Percentiles rank a stretch among this genome's conserved stretches.
These are phyloP conservation scores for Blastobotrys americana DNA, from an alignment of 805 yeast genomes.

Conservation along the genomic window DNA sequence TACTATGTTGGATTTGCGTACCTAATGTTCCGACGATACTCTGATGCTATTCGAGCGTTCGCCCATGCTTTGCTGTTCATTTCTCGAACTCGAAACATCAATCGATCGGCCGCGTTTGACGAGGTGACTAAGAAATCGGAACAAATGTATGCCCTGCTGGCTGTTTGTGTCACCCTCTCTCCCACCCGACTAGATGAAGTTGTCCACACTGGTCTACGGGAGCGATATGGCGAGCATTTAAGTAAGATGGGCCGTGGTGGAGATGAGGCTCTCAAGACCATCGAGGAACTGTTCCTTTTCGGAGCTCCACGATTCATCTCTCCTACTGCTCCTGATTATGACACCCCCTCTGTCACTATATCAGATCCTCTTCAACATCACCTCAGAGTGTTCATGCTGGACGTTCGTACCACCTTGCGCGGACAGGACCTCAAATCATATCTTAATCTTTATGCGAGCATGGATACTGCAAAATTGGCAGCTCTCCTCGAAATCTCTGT, in stretches of 20 bases:
- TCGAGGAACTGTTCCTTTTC: slow-evolving; percentile 41
- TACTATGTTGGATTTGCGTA: slow-evolving; percentile 47
- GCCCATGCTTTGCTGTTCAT: slow-evolving; percentile 42
- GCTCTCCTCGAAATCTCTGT: slow-evolving; percentile 31
- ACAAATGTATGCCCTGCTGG: slow-evolving; percentile 45
- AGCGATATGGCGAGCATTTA: slow-evolving; percentile 42
- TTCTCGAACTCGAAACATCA: slow-evolving; percentile 39
- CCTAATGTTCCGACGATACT: slow-evolving; percentile 43
- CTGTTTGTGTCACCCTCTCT: slow-evolving; percentile 39
- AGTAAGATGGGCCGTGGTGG: slow-evolving; percentile 38
- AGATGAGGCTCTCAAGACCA: slow-evolving; percentile 35
- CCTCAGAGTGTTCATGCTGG: slow-evolving; percentile 37
- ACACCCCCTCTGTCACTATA: slow-evolving; percentile 24
- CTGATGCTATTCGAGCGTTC: slow-evolving; percentile 44
- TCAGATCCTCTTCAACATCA: slow-evolving; percentile 40
- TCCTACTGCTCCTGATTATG: slow-evolving; percentile 33
- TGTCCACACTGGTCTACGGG: slow-evolving; percentile 38
- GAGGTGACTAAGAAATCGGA: slow-evolving; percentile 41
- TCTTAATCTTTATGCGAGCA: slow-evolving; percentile 40
- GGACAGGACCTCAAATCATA: slow-evolving; percentile 40
- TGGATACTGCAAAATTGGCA: slow-evolving; percentile 39
- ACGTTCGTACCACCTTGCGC: slow-evolving; percentile 34
- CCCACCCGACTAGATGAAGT: slow-evolving; percentile 44
- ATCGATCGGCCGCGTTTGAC: slow-evolving; percentile 40
- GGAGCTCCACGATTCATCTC: slow-evolving; percentile 46